Conservation (phyloP, 2,329 filamentous ascomycete species). For the Aspergillus quadrilineatus region DNA sequence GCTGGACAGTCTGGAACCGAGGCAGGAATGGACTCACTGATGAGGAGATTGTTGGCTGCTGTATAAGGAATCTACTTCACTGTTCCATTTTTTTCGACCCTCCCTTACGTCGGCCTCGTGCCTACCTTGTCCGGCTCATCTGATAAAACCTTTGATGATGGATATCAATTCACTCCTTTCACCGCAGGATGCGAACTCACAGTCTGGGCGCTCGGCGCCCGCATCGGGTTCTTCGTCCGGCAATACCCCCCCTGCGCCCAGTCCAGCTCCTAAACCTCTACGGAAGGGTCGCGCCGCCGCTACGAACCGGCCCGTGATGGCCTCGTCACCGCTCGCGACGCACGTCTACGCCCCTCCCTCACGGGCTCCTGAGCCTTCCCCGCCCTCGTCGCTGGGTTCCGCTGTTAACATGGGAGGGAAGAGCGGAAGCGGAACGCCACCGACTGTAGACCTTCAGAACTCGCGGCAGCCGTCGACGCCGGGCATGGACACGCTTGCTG, state of each 20-base stretch:
- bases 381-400: conserved; percentile 36
- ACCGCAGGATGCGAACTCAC: conserved; percentile 42
- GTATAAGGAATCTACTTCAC: conserved; percentile 23
- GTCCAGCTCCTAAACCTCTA: conserved; percentile 38
- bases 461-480: conserved; percentile 45
- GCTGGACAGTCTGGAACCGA: conserved; percentile 26
- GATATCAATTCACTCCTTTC: conserved; percentile 50
- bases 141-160: conserved; percentile 31
- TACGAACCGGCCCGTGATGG: conserved; percentile 34
- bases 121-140: conserved; percentile 24
- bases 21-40: conserved; percentile 39
- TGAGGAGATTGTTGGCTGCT: conserved; percentile 30
- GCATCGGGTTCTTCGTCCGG: conserved; percentile 25
- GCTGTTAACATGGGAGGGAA: conserved; percentile 26
- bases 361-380: conserved; percentile 37
- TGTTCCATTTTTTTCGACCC: conserved; percentile 6
- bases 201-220: conserved; percentile 36
- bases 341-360: conserved; percentile 41
- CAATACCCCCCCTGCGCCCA: conserved; percentile 27
- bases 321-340: conserved; percentile 44
- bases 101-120: conserved; percentile 16
- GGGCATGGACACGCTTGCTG: conserved; percentile 51
- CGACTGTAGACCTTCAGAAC: conserved; percentile 34
- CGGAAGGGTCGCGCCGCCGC: conserved; percentile 38
- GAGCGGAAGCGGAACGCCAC: conserved; percentile 39